Conservation (phyloP, 2,329 filamentous ascomycete genomes). For the Aspergillus sp. region DNA sequence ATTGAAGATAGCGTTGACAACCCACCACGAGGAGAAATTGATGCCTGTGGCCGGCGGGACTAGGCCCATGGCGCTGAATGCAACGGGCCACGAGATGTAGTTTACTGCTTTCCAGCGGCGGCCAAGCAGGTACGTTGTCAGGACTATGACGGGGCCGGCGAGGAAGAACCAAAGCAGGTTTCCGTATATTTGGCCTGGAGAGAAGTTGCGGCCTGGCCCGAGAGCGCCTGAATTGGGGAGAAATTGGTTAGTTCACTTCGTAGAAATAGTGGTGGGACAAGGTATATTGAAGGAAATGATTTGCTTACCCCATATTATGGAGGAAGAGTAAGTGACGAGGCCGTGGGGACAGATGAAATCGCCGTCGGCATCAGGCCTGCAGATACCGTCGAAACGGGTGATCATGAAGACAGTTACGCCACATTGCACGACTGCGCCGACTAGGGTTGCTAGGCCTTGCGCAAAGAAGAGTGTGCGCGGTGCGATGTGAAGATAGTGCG, state of each 20-base stretch:
- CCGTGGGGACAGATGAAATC: constrained; percentile 61
- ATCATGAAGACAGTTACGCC: constrained; percentile 52
- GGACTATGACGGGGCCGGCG: constrained; percentile 61
- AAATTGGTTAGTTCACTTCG: not conserved
- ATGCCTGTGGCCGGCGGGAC: constrained; percentile 69
- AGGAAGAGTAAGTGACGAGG: constrained; percentile 65
- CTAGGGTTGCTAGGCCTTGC: constrained; percentile 52
- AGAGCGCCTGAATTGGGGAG: constrained; percentile 50
- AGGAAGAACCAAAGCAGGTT: constrained; percentile 71
- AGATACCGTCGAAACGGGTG: constrained; percentile 47
- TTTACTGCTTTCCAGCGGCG: constrained; percentile 61
- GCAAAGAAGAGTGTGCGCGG: constrained; percentile 53
- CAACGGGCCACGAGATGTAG: constrained; percentile 67
- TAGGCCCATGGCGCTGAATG: constrained; percentile 64
- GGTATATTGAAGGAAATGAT: not conserved
- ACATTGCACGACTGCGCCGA: constrained; percentile 51
- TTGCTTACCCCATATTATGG: constrained; percentile 64
- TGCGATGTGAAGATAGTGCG: constrained; percentile 50
- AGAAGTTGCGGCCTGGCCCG: constrained; percentile 68
- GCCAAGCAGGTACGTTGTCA: constrained; percentile 60
- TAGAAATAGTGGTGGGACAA: no score
- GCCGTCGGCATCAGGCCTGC: constrained; percentile 57
- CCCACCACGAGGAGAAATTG: constrained; percentile 68
- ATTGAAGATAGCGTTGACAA: constrained; percentile 50
- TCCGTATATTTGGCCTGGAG: constrained; percentile 61